These are phyloP conservation scores for Metarhizium brunneum DNA, from an alignment of 2,329 filamentous ascomycete genomes.

Conservation along the genomic window DNA sequence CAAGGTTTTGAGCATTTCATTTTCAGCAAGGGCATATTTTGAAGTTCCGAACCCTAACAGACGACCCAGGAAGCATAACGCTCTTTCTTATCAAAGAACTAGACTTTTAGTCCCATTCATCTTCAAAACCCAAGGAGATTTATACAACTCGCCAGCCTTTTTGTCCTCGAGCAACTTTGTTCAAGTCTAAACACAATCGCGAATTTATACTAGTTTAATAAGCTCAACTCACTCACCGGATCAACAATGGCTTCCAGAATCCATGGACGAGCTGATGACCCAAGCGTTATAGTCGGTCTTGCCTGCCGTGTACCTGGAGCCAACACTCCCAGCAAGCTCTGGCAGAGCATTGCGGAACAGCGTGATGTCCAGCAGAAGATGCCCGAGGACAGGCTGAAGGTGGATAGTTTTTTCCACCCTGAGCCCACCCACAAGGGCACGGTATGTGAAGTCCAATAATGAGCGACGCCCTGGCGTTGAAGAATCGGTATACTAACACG, in stretches of 20 bases:
- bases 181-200: background rate
- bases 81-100: too few relatives aligned
- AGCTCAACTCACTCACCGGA: background rate
- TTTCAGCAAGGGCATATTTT: background rate
- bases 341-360: constrained; percentile 19
- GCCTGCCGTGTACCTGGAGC: constrained; percentile 21
- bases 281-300: constrained; percentile 21
- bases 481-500: background rate
- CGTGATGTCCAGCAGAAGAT: constrained; percentile 25
- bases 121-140: too few relatives aligned
- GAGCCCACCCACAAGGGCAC: constrained; percentile 14
- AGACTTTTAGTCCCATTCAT: too few relatives aligned
- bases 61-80: background rate
- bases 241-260: constrained; percentile 9
- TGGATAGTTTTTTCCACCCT: constrained; percentile 28
- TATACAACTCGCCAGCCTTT: background rate
- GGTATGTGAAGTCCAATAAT: constrained; percentile 2
- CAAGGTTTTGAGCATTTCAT: background rate
- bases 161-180: background rate
- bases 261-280: too few relatives aligned
- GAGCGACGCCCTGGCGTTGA: background rate
- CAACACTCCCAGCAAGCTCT: constrained; percentile 17
- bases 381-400: constrained; percentile 36
- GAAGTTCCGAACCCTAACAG: background rate
- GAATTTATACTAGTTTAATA: background rate